Conservation (phyloP, 371 early-diverging fungal species). For the Batrachochytrium dendrobatidis region DNA sequence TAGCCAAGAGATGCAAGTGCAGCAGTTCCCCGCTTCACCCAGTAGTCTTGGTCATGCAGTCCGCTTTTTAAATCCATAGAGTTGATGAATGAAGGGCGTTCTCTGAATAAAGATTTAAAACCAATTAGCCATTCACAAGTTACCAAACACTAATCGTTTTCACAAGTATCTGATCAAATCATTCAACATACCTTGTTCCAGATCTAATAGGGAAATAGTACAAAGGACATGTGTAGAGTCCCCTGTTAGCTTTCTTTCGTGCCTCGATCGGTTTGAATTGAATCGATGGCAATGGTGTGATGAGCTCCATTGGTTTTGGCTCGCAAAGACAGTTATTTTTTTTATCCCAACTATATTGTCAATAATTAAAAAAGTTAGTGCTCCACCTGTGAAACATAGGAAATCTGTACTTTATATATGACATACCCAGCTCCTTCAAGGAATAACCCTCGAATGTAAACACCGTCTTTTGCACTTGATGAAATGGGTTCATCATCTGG, state of each 20-base stretch:
- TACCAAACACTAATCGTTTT: neutral
- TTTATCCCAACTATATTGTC: conserved; percentile 45
- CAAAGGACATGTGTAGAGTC: conserved; percentile 43
- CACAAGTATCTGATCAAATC: neutral
- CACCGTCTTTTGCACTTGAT: conserved; percentile 41
- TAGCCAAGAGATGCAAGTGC: conserved; percentile 23
- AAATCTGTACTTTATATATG: too few species aligned
- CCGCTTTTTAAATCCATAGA: conserved; percentile 45
- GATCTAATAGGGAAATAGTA: conserved; percentile 48
- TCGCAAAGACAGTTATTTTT: conserved; percentile 44
- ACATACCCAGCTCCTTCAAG: conserved; percentile 52
- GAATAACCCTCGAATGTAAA: conserved; percentile 40
- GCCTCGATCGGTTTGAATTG: conserved; percentile 47
- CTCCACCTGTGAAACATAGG: neutral
- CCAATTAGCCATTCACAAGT: too few species aligned
- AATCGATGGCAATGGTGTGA: conserved; percentile 44
- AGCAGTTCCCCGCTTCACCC: conserved; percentile 45
- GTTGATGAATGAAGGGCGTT: conserved; percentile 46
- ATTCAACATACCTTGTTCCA: conserved; percentile 28
- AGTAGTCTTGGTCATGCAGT: conserved; percentile 43
- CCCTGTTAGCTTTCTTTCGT: conserved; percentile 43
- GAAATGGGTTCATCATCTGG: conserved; percentile 37
- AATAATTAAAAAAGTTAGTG: neutral
- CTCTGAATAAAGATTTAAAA: conserved; percentile 28
- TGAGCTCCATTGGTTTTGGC: conserved; percentile 48